A percentile compares a stretch with the other conserved stretches of the same genome.
Conservation (phyloP, 257 asterid species). For the Nicotiana tomentosiformis region DNA sequence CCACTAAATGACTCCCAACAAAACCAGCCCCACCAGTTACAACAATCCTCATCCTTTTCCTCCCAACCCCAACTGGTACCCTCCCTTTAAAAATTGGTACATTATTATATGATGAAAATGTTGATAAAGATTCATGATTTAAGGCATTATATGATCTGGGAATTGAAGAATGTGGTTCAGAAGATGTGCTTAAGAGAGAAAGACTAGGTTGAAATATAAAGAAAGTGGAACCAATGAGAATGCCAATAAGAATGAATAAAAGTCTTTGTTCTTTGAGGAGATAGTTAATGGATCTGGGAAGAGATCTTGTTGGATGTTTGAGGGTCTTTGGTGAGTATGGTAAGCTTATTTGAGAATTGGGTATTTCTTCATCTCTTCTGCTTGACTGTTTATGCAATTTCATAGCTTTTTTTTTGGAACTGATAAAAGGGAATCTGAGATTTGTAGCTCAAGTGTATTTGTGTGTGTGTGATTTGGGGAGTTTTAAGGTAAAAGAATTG, state of each 20-base stretch:
- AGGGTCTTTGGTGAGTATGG: conserved; percentile 80
- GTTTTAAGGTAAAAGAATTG: not conserved
- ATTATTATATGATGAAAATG: not conserved
- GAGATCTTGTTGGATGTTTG: conserved; percentile 58
- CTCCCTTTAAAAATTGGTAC: conserved; percentile 10
- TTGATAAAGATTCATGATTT: conserved; percentile 17
- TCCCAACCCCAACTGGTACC: conserved; percentile 22
- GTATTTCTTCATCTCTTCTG: conserved; percentile 60
- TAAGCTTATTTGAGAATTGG: conserved; percentile 26
- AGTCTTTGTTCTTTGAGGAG: conserved; percentile 78
- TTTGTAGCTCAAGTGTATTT: not conserved
- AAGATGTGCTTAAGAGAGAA: not conserved
- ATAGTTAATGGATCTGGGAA: conserved; percentile 68
- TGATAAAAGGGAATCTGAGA: not conserved
- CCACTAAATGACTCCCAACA: conserved; percentile 11
- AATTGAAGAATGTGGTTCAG: conserved; percentile 11
- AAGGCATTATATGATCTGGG: conserved; percentile 19
- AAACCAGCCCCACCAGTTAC: conserved; percentile 37
- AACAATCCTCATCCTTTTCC: conserved; percentile 30
- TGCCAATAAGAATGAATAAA: conserved; percentile 65
- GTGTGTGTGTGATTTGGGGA: not conserved
- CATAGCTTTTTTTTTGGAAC: conserved; percentile 29
- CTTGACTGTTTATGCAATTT: conserved; percentile 56
- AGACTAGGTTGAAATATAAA: conserved; percentile 55
- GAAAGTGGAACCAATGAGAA: conserved; percentile 66